Base-by-base conservation (phyloP, 805 yeast genomes). In the Candida qinlingensis region DNA sequence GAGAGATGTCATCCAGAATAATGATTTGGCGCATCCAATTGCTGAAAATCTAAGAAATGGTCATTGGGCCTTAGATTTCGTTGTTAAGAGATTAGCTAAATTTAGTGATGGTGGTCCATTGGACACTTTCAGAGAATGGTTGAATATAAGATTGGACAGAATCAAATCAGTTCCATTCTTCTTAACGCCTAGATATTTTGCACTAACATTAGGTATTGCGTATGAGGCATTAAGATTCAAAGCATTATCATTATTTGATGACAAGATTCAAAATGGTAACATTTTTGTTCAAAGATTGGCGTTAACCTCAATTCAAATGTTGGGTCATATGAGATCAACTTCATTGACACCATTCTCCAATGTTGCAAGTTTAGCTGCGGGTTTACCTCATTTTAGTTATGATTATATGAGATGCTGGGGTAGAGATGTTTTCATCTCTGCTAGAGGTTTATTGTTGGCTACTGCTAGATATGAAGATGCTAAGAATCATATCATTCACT, bases 351-450 rank as follows among this genome's bases (percentile, higher is more conserved):
- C 98, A 2, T 70, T 69, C 38, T 68, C 73, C 9, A 68, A 73
- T 39, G 76, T 81, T 12, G 86, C 96, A 2, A 79, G 87, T 39
- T 73, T 92, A 79, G 96, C 98, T 12, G 99, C 99, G 2, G 99
- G 98, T 1, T 74, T 92, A 52, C 99, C 99, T 2, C 97, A 90
- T 67, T 92, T 92, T 69, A 83, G 94, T 62, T 78, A 77, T 50
- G 89, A 85, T 54, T 91, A 86, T 66, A 90, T 92, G 96, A 77
- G 99, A 65, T 89, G 97, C 64, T 92, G 99, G 99, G 99, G 99
- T 26, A 78, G 99, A 62, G 99, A 92, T 67, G 96, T 90, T 1
- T 94, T 94, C 63, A 85, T 92, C 41, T 78, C 97, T 0, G 74
- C 86, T 39, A 73, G 96, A 52, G 99, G 99, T 0, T 72, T 92